Base-by-base conservation (phyloP, 768 basidiomycete species). In the Boletus tylopilopsis region DNA sequence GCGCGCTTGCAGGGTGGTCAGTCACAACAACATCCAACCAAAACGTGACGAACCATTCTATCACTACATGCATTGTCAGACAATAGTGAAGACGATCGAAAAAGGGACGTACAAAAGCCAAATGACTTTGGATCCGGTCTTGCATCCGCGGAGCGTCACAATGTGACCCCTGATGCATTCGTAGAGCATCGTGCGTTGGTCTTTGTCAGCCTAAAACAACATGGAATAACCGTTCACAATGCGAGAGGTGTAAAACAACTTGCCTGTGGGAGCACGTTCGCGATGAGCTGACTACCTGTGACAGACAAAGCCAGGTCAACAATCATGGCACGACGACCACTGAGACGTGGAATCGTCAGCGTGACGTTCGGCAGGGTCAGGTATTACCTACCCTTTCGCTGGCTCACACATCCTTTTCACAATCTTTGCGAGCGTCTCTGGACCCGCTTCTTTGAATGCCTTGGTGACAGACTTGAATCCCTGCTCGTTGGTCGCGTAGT, bases 111-210 rank as follows among this genome's bases (percentile, higher is more conserved):
- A 79, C 78, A 93, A 93, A 42, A 93, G 76, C 90, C 90, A 93
- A 62, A 92, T 92, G 61, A 92, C 88, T 64, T 90, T 91, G 1
- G 90, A 91, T 23, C 90, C 90, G 2, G 90, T 90, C 75, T 92
- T 92, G 64, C 89, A 91, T 19, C 90, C 90, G 32, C 90, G 80
- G n/a, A 93, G 74, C 24, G 90, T 92, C 40, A 92, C 90, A 55
- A 92, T 90, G 61, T 92, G 89, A 4, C 88, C 87, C 33, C 85
- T 77, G 55, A 92, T 90, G 58, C 90, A 90, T 36, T 92, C 90
- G 59, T 90, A 92, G 30, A 93, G 73, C 51, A 84, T 67, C 3
- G 85, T 81, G 19, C 90, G 82, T 63, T 93, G 90, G 45, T 91
- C 90, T 66, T 90, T 90, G 68, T 90, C 87, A 46, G 86, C 87